A percentile compares a stretch with the other conserved stretches of the same genome.
Conservation (phyloP, 164 flowering plant genomes). For the Magnolia officinalis region DNA sequence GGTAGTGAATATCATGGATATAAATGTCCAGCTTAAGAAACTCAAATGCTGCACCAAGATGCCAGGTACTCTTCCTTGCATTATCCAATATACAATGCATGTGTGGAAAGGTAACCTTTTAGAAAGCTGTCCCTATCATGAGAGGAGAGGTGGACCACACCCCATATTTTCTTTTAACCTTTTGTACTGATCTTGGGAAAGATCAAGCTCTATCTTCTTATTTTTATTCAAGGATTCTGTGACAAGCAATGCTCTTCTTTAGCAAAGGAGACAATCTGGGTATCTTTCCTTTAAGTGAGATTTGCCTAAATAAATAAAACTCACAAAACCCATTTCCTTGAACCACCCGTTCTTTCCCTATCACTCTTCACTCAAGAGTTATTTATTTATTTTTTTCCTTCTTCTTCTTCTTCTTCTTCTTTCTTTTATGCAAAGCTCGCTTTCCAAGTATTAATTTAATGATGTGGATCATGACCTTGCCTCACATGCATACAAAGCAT, state of each 20-base stretch:
- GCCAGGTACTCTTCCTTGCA: not conserved
- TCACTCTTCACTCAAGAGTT: not conserved
- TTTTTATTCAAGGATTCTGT: conserved; percentile 5
- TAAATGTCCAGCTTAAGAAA: no score
- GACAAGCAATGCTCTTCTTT: not conserved
- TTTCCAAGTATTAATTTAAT: not conserved
- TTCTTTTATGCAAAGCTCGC: not conserved
- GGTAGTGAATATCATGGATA: no score
- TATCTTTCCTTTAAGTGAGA: not conserved
- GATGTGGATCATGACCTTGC: not conserved
- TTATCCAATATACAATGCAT: not conserved
- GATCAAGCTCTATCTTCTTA: not conserved
- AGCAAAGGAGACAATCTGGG: not conserved
- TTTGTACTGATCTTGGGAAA: not conserved
- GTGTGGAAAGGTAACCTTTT: not conserved
- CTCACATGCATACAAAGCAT: no score
- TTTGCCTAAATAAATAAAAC: not conserved
- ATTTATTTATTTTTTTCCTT: not conserved
- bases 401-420: not conserved
- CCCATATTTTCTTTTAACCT: not conserved
- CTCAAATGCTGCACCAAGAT: not conserved
- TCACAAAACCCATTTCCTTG: not conserved
- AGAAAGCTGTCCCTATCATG: not conserved
- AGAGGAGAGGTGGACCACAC: not conserved
- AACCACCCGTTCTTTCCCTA: not conserved